Conservation (phyloP, 768 basidiomycete species). For the Lentinula detonsa region DNA sequence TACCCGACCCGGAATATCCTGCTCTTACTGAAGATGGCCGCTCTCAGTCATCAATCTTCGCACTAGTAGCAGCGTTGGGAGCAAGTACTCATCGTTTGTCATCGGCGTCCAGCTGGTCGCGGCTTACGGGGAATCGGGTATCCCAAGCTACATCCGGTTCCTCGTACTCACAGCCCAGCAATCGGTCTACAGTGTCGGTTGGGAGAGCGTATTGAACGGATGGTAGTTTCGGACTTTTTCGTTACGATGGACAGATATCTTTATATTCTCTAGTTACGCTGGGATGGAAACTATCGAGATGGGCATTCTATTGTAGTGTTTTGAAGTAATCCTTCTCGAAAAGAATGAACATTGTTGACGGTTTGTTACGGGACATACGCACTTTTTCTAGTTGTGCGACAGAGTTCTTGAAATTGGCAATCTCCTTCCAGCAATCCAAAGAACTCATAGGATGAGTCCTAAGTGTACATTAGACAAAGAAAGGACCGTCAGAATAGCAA, state of each 20-base stretch:
- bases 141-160: slow-evolving; percentile 5
- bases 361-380: slow-evolving; percentile 10
- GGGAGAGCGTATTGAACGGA: slow-evolving; percentile 15
- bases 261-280: background rate
- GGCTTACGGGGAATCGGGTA: slow-evolving; percentile 6
- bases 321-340: slow-evolving; percentile 53
- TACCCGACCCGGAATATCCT: slow-evolving; percentile 13
- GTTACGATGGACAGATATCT: background rate
- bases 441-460: slow-evolving; percentile 43
- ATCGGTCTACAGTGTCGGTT: slow-evolving; percentile 12
- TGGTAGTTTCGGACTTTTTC: background rate
- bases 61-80: background rate
- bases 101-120: slow-evolving; percentile 14
- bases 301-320: slow-evolving; percentile 37
- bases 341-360: background rate
- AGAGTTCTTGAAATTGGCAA: slow-evolving; percentile 60
- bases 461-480: background rate
- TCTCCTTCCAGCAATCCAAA: slow-evolving; percentile 73
- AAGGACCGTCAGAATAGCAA: slow-evolving; percentile 9
- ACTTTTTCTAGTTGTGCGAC: slow-evolving; percentile 70
- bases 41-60: background rate
- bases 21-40: slow-evolving; percentile 11
- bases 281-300: background rate
- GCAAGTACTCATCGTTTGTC: slow-evolving; percentile 22
- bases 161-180: slow-evolving; percentile 6